Evolutionary conservation across 768 basidiomycete genomes (phyloP), one percentile per base, ranked within the genome.

Genomic region (Psilocybe cyanescens): DNA sequence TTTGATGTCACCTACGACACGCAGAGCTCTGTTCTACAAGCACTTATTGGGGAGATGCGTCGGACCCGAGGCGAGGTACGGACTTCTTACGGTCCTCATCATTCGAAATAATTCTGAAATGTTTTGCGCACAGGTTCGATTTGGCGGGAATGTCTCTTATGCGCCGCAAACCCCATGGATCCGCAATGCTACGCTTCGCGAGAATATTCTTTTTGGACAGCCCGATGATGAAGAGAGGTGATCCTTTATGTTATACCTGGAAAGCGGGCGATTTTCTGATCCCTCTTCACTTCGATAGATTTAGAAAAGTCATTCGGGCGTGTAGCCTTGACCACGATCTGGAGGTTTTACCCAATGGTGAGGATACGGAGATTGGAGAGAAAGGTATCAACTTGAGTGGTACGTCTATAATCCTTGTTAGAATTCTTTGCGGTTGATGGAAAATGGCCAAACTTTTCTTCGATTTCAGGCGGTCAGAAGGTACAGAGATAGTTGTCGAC

Each of bases 191-290:
- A 90, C 87, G 0, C 74, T 94, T 33, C 81, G 86, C 16, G 83
- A 90, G 58, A 95, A 95, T 71, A 84, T 95, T 61, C 70, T 87
- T 0, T 94, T 95, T 69, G 92, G 91, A 0, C 81, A 85, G 64
- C 75, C 78, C 4, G 87, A 86, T 60, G 84, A 93, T 55, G 85
- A 87, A 55, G 78, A 80, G 2, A 80, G 74, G 84, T 84, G 41
- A 11, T 12, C 9, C 24, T 47, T n/a, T 55, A 54, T 12, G 44
- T n/a, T 11, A 28, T 12, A n/a, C 3, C n/a, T 12, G 16, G 3
- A 41, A 8, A 44, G 8, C 7, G 17, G 33, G n/a, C 19, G 4
- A 51, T 31, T 35, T 7, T 30, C 24, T 35, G 28, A 3, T 55
- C 11, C 29, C 60, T 37, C 41, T 19, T 47, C 0, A 45, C 11